These are phyloP conservation scores for Staphylotrichum tortipilum DNA, from an alignment of 495 filamentous ascomycete genomes.

Conservation along the genomic window DNA sequence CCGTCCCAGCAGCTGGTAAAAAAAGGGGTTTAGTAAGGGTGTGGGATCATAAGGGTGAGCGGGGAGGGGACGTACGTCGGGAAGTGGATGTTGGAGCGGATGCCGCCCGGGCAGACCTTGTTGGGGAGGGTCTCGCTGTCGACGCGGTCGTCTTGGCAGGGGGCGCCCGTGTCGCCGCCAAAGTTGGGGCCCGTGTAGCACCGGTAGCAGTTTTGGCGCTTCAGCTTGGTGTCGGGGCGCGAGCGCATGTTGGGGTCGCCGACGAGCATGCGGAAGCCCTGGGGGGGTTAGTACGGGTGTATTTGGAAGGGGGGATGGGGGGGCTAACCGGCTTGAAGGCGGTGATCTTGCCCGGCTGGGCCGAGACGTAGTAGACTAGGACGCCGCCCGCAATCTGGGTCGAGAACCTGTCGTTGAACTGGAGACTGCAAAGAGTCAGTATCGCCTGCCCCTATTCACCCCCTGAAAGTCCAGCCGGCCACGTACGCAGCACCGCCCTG, in stretches of 20 bases:
- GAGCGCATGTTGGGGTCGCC: slow-evolving; percentile 39
- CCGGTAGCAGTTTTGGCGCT: slow-evolving; percentile 40
- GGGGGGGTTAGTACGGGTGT: background rate
- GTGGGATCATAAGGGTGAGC: background rate
- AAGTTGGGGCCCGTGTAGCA: slow-evolving; percentile 46
- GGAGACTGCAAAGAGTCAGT: slow-evolving; percentile 7
- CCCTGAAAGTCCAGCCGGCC: background rate
- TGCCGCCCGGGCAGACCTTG: slow-evolving; percentile 37
- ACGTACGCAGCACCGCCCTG: slow-evolving; percentile 35
- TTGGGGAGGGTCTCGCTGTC: slow-evolving; percentile 34
- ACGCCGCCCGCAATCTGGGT: slow-evolving; percentile 42
- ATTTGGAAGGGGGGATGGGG: background rate
- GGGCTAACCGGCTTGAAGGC: slow-evolving; percentile 44
- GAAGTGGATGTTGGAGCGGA: slow-evolving; percentile 46
- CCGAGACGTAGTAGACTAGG: slow-evolving; percentile 47
- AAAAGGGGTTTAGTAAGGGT: background rate
- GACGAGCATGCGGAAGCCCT: slow-evolving; percentile 48
- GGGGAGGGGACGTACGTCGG: slow-evolving; percentile 31
- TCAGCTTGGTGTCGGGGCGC: slow-evolving; percentile 27
- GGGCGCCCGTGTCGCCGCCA: slow-evolving; percentile 35
- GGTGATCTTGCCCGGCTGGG: slow-evolving; percentile 42
- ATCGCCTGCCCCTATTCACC: background rate
- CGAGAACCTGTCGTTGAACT: slow-evolving; percentile 41
- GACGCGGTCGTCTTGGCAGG: slow-evolving; percentile 33
- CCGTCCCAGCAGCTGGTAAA: slow-evolving; percentile 43